Evolutionary conservation across 1,139 yeast species (phyloP).

Genomic region (Eremothecium gossypii): DNA sequence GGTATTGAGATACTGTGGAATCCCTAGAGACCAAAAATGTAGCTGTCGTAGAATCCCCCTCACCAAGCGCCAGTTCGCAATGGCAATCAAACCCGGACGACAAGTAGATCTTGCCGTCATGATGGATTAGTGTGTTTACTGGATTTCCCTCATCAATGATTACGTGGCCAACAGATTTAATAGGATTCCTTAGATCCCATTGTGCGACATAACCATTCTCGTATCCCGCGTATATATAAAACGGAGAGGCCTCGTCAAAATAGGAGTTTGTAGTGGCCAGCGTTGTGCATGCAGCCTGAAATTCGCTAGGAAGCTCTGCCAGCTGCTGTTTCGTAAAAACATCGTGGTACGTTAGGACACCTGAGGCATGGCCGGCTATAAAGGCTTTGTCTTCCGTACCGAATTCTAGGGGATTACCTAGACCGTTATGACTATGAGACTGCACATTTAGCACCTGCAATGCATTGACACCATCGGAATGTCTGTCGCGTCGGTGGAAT

Average conservation of each 20-base stretch:
- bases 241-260: background rate
- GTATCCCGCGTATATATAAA: conserved; percentile 36
- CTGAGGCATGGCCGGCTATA: conserved; percentile 43
- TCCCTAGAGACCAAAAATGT: conserved; percentile 19
- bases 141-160: conserved; percentile 11
- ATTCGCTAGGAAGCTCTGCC: conserved; percentile 16
- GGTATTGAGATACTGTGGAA: conserved; percentile 13
- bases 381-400: conserved; percentile 35
- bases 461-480: conserved; percentile 31
- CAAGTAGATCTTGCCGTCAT: background rate
- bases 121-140: background rate
- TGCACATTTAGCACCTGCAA: conserved; percentile 8
- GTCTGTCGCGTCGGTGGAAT: conserved; percentile 32
- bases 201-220: conserved; percentile 36
- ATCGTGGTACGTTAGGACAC: conserved; percentile 37
- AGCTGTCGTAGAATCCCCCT: conserved; percentile 2
- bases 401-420: conserved; percentile 27
- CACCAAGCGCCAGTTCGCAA: conserved; percentile 9
- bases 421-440: background rate
- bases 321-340: conserved; percentile 22
- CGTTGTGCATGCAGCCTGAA: conserved; percentile 15
- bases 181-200: conserved; percentile 32
- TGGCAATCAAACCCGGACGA: conserved; percentile 20
- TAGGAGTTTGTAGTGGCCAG: conserved; percentile 15
- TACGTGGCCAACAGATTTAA: conserved; percentile 11